These are phyloP conservation scores for Pleurotus tuber-regium DNA, from an alignment of 768 basidiomycete species.

Conservation along the genomic window DNA sequence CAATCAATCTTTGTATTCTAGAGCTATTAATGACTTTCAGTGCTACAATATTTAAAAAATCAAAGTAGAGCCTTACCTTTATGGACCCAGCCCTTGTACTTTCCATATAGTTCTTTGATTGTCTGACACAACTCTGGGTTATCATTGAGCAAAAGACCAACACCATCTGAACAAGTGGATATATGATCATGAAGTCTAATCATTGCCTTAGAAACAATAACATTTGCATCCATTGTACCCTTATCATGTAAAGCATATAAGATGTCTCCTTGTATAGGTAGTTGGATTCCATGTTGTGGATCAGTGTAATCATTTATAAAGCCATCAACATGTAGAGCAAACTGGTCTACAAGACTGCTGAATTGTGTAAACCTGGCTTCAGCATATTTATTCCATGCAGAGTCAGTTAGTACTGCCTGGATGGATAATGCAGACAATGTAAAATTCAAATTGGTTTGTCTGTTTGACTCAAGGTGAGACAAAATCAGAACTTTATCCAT, in stretches of 20 bases:
- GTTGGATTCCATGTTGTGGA: background rate
- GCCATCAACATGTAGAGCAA: background rate
- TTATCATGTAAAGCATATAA: background rate
- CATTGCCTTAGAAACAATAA: background rate
- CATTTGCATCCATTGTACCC: background rate
- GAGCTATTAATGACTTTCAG: background rate
- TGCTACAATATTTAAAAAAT: background rate
- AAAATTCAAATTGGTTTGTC: background rate
- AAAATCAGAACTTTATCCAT: background rate
- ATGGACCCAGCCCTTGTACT: background rate
- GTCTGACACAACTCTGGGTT: background rate
- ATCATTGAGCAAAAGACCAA: background rate
- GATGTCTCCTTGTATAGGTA: background rate
- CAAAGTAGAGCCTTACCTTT: background rate
- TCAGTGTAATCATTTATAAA: background rate
- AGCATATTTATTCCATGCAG: background rate
- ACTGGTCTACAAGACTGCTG: background rate
- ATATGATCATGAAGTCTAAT: background rate
- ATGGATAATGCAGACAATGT: background rate
- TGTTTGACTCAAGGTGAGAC: background rate
- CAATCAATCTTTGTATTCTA: background rate
- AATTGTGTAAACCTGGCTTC: background rate
- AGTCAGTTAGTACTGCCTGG: background rate
- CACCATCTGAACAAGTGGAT: background rate
- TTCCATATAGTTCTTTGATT: background rate